Base-by-base conservation (phyloP, 345 rosid genomes). In the Euclidium syriacum region DNA sequence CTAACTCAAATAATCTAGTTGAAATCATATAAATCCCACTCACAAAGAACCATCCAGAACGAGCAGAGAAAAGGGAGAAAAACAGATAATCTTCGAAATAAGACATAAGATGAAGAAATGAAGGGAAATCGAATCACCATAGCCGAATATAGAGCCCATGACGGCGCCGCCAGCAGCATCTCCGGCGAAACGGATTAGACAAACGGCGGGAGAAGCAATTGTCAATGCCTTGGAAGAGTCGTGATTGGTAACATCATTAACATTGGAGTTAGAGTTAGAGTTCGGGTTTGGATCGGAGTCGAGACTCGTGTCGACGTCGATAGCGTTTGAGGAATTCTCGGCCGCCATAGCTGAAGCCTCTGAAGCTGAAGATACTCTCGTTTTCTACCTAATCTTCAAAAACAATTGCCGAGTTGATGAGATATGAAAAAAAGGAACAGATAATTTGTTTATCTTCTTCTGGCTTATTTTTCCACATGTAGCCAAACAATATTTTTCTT, bases 111-210 rank as follows among this genome's bases (percentile, higher is more conserved):
- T 11, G 26, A 18, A 11, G 6, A 32, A 34, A 51, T 4, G 24
- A 32, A 60, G 54, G 22, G 32, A 33, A 51, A 11, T 10, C 0
- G 24, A 52, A 35, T 14, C 41, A 94, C 97, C 99, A 50, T 77
- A 90, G 41, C 97, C 96, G 65, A 85, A 85, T 47, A 90, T 75
- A 62, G 96, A 81, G 62, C 97, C 97, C 88, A 81, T 80, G 69
- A 90, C 62, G 42, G 95, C 95, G 59, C 97, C 99, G 19, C 83
- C 80, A 23, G 85, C 85, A 55, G 96, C 73, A 79, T 90, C 96
- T 24, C 80, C 82, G 3, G 83, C 89, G 73, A 79, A 85, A 63
- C 85, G 85, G 64, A 79, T 55, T 64, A 94, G 71, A 65, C 99
- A 94, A 39, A 84, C 82, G 47, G 77, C 80, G 15, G 88, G 83